Base-by-base conservation (phyloP, 805 yeast genomes). In the Hanseniaspora taiwanica region DNA sequence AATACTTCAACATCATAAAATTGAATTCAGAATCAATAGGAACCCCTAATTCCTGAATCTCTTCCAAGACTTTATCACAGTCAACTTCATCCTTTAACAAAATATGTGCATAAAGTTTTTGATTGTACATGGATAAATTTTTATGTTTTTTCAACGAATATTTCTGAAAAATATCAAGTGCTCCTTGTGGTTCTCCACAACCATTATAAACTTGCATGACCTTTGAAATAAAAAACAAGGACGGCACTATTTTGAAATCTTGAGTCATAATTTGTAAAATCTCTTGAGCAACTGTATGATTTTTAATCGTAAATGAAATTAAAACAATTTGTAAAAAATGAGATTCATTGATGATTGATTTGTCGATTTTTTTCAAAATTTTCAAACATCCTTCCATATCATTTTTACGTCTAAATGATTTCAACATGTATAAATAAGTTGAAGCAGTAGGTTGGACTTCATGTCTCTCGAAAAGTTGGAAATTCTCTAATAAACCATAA, bases 301-400 rank as follows among this genome's bases (percentile, higher is more conserved):
- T 56, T 2, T 56, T 54, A 17, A 29, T n/a, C 13, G 13, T 16
- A 8, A 16, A 7, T 5, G 18, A 16, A n/a, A 29, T 29, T 18
- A 29, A 29, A n/a, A 29, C 17, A 16, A 29, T n/a, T 16, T 29
- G 33, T 18, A 29, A 29, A 16, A 29, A 29, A 29, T 29, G 33
- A 9, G 33, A 29, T 14, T 29, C 33, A 16, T 29, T 29, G 6
- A 29, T n/a, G 18, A 29, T n/a, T 4, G n/a, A n/a, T n/a, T 16
- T 47, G 4, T 59, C 55, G 51, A 61, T 55, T 18, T 44, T 44
- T 23, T 49, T 53, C 16, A 64, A 27, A 3, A 57, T 37, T 13
- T 51, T 48, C n/a, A 63, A 44, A 1, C 64, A 60, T 21, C 55
- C 51, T 18, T 49, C 58, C 37, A 61, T 46, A 37, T 52, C 52